Conservation (phyloP, 352 stramenopile species). For the Phytopythium montanum region DNA sequence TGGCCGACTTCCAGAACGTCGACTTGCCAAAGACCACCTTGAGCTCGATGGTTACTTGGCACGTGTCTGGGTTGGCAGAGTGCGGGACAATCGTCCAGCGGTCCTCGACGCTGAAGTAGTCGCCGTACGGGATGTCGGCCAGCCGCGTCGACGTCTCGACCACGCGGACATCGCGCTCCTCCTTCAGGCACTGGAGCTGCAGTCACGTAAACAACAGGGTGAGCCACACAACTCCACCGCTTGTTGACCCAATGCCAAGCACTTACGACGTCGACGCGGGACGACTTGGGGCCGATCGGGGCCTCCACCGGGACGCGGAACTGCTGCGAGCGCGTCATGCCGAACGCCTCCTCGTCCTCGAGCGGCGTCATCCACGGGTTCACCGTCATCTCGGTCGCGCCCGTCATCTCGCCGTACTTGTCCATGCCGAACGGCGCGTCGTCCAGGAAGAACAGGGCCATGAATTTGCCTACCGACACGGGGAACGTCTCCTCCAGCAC, state of each 20-base stretch:
- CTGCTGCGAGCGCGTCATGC: conserved; percentile 59
- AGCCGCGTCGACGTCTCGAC: conserved; percentile 79
- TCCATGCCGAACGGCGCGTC: conserved; percentile 65
- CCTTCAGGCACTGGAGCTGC: conserved; percentile 65
- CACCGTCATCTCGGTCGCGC: conserved; percentile 70
- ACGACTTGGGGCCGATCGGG: conserved; percentile 79
- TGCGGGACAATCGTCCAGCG: conserved; percentile 70
- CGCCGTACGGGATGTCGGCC: conserved; percentile 82
- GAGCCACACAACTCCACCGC: neutral
- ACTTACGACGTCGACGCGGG: conserved; percentile 70
- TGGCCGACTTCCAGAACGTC: conserved; percentile 82
- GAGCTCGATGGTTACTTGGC: conserved; percentile 71
- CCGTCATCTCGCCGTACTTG: conserved; percentile 52
- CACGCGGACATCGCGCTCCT: conserved; percentile 32
- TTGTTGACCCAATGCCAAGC: too few species aligned
- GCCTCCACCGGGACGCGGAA: conserved; percentile 77
- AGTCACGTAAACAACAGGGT: neutral
- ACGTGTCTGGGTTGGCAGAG: conserved; percentile 32
- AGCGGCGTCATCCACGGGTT: conserved; percentile 57
- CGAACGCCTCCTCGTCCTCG: conserved; percentile 38
- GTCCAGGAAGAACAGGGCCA: conserved; percentile 66
- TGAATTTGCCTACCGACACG: conserved; percentile 64
- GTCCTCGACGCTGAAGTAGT: conserved; percentile 87
- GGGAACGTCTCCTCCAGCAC: conserved; percentile 59
- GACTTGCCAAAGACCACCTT: conserved; percentile 85